Evolutionary conservation across 169 alveolate genomes (phyloP).

Genomic region (Neospora caninum): DNA sequence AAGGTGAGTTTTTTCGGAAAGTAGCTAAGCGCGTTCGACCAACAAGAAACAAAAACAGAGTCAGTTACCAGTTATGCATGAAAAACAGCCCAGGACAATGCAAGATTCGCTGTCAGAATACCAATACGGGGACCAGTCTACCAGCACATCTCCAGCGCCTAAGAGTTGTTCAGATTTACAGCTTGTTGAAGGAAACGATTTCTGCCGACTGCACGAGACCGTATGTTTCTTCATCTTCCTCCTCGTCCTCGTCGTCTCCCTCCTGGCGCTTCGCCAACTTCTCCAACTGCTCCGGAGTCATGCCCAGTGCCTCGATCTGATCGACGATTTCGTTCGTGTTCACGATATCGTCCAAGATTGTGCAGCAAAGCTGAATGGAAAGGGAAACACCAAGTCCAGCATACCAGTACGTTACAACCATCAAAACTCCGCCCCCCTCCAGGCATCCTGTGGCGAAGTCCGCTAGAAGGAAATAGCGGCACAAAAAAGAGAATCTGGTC

Average conservation of each 20-base stretch:
- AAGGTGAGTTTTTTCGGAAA: neutral
- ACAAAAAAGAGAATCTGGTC: too few relatives aligned
- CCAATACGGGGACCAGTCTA: neutral
- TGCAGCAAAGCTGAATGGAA: constrained; percentile 75
- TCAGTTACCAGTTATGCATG: neutral
- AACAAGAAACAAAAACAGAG: too few relatives aligned
- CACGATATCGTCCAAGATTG: constrained; percentile 84
- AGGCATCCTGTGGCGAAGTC: too few relatives aligned
- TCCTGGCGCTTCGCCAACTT: constrained; percentile 70
- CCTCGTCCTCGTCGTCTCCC: constrained; percentile 71
- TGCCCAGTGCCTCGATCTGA: constrained; percentile 83
- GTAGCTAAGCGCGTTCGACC: neutral
- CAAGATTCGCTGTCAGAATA: neutral
- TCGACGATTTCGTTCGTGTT: constrained; percentile 84
- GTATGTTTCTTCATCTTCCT: constrained; percentile 78
- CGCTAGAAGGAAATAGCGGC: too few relatives aligned
- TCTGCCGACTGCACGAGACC: constrained; percentile 88
- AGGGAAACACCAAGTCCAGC: neutral
- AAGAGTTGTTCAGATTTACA: constrained; percentile 55
- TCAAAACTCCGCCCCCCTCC: neutral
- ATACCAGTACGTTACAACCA: neutral
- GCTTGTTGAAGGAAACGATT: constrained; percentile 87
- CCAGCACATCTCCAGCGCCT: neutral
- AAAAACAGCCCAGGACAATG: neutral
- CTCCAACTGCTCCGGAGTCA: constrained; percentile 79